Evolutionary conservation across 2,329 filamentous ascomycete species (phyloP).

Genomic region (Beauveria sp.): DNA sequence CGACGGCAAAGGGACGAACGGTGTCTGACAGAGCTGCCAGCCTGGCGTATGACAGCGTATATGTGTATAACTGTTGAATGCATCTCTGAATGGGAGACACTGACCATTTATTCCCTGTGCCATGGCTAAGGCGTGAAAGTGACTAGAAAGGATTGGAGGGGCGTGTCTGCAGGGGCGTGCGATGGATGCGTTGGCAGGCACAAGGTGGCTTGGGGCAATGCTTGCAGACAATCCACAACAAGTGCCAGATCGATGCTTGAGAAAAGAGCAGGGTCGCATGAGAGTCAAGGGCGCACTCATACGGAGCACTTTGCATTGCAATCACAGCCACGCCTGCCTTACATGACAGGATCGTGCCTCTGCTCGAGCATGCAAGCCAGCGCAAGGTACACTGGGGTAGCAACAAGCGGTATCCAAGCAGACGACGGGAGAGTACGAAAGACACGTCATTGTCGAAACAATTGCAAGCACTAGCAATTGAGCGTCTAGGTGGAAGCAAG

Average conservation of each 20-base stretch:
- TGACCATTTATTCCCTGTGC: background rate
- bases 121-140: background rate
- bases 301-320: background rate
- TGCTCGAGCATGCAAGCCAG: background rate
- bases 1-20: background rate
- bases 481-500: background rate
- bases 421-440: background rate
- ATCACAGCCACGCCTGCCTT: background rate
- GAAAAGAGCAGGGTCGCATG: background rate
- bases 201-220: constrained; percentile 3
- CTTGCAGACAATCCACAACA: background rate
- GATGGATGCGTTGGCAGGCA: background rate
- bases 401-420: background rate
- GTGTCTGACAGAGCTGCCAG: background rate
- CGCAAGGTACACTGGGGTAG: background rate
- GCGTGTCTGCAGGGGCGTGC: background rate
- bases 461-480: background rate
- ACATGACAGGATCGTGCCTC: constrained; percentile 4
- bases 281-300: background rate
- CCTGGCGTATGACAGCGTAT: background rate
- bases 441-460: background rate
- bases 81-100: background rate
- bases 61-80: background rate
- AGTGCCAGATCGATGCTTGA: background rate
- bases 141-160: background rate